Evolutionary conservation across 1,284 basidiomycete species (phyloP).

Genomic region (Fomitopsis pinicola): DNA sequence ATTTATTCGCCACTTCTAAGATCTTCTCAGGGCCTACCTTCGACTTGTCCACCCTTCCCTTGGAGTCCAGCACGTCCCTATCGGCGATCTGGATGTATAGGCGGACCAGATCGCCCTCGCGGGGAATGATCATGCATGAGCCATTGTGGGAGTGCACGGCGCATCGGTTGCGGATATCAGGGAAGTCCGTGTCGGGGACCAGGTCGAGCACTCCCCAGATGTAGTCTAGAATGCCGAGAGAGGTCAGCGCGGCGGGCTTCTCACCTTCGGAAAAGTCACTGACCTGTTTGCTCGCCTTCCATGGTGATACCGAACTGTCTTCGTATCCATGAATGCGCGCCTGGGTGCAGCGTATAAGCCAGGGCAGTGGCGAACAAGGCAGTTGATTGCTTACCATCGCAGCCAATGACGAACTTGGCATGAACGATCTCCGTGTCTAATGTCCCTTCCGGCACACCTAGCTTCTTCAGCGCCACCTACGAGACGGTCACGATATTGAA

Average conservation of each 20-base stretch:
- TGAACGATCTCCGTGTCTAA: slow-evolving; percentile 38
- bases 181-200: slow-evolving; percentile 70
- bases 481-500: not conserved
- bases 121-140: slow-evolving; percentile 70
- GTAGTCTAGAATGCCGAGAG: slow-evolving; percentile 39
- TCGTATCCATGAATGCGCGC: slow-evolving; percentile 79
- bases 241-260: not conserved
- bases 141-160: slow-evolving; percentile 57
- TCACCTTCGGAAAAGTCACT: not conserved
- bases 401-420: slow-evolving; percentile 53
- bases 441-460: slow-evolving; percentile 23
- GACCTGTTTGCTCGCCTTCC: slow-evolving; percentile 74
- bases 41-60: slow-evolving; percentile 59
- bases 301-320: slow-evolving; percentile 62
- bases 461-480: slow-evolving; percentile 34
- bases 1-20: slow-evolving; percentile 61
- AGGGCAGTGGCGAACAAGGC: not conserved
- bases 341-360: not conserved
- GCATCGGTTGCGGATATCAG: slow-evolving; percentile 72
- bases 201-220: slow-evolving; percentile 81
- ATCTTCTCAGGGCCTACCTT: slow-evolving; percentile 59
- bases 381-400: slow-evolving; percentile 39
- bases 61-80: slow-evolving; percentile 44
- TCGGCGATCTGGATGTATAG: slow-evolving; percentile 72
- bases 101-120: slow-evolving; percentile 68